These are phyloP conservation scores for Thielaviopsis euricoi DNA, from an alignment of 2,329 filamentous ascomycete genomes.

Conservation along the genomic window DNA sequence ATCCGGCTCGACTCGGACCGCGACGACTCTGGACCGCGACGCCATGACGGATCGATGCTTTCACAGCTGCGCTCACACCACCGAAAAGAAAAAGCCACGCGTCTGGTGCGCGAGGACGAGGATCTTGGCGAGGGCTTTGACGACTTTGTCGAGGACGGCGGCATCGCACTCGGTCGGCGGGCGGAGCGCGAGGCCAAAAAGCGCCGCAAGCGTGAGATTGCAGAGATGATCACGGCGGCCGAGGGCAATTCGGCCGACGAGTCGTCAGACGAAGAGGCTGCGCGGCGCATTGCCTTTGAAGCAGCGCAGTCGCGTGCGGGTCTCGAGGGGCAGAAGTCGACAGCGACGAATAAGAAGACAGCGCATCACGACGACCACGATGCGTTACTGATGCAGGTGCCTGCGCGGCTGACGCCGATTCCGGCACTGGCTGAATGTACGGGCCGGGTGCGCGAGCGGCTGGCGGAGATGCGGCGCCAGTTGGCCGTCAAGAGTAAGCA, in stretches of 20 bases:
- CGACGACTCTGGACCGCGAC: slow-evolving; percentile 20
- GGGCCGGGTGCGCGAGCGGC: slow-evolving; percentile 41
- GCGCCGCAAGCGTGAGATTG: slow-evolving; percentile 60
- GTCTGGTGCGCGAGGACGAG: slow-evolving; percentile 73
- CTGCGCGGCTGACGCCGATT: slow-evolving; percentile 31
- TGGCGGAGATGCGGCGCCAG: slow-evolving; percentile 46
- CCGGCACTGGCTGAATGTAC: slow-evolving; percentile 56
- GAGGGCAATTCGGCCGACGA: slow-evolving; percentile 48
- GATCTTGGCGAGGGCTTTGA: slow-evolving; percentile 90
- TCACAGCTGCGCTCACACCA: background rate
- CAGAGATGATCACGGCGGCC: slow-evolving; percentile 63
- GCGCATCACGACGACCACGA: background rate
- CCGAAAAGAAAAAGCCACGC: slow-evolving; percentile 47
- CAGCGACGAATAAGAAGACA: no score
- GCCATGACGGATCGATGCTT: slow-evolving; percentile 17
- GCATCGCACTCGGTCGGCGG: slow-evolving; percentile 59
- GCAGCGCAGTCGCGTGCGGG: slow-evolving; percentile 71
- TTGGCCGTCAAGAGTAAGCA: slow-evolving; percentile 42
- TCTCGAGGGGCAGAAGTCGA: slow-evolving; percentile 52
- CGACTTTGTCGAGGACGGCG: slow-evolving; percentile 73
- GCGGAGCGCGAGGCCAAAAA: slow-evolving; percentile 57
- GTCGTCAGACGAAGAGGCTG: slow-evolving; percentile 52
- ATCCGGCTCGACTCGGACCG: slow-evolving; percentile 42
- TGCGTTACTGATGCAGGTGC: background rate
- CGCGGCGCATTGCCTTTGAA: slow-evolving; percentile 69